These are phyloP conservation scores for Sergeia podlipaevii DNA, from an alignment of 208 protist genomes.

Conservation along the genomic window DNA sequence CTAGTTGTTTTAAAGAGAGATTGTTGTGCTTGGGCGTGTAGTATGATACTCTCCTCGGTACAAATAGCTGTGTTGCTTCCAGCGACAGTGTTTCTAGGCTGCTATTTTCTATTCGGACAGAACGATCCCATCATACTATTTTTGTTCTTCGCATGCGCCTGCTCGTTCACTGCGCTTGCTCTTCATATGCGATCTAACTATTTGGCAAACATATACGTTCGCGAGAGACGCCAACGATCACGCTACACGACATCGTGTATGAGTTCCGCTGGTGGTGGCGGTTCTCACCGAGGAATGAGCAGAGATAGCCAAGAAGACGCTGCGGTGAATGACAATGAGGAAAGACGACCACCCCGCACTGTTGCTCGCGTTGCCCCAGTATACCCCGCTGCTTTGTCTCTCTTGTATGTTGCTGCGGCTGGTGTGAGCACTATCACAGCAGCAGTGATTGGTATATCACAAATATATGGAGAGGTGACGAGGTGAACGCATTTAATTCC, in stretches of 20 bases:
- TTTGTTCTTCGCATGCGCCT: constrained; percentile 24
- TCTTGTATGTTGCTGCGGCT: not conserved
- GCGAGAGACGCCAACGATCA: constrained; percentile 11
- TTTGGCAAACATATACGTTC: constrained; percentile 38
- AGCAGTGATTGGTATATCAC: constrained; percentile 16
- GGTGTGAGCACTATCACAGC: constrained; percentile 14
- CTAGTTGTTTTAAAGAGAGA: too few relatives aligned
- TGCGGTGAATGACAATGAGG: not conserved
- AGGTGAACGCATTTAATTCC: too few relatives aligned
- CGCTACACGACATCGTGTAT: too few relatives aligned
- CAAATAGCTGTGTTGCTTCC: too few relatives aligned
- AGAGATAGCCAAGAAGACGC: not conserved
- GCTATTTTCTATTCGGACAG: too few relatives aligned
- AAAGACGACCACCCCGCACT: constrained; percentile 9
- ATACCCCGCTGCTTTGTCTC: constrained; percentile 24
- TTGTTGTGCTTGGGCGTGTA: too few relatives aligned
- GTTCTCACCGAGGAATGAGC: too few relatives aligned
- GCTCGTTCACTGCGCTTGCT: constrained; percentile 17
- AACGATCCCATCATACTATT: constrained; percentile 14
- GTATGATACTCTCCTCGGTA: too few relatives aligned
- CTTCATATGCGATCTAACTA: constrained; percentile 51
- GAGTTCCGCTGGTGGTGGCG: too few relatives aligned
- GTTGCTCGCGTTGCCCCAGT: constrained; percentile 38
- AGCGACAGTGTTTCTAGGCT: too few relatives aligned
- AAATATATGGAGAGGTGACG: too few relatives aligned